These are phyloP conservation scores for Cardamine chenopodiifolia DNA, from an alignment of 345 rosid species.

Conservation along the genomic window DNA sequence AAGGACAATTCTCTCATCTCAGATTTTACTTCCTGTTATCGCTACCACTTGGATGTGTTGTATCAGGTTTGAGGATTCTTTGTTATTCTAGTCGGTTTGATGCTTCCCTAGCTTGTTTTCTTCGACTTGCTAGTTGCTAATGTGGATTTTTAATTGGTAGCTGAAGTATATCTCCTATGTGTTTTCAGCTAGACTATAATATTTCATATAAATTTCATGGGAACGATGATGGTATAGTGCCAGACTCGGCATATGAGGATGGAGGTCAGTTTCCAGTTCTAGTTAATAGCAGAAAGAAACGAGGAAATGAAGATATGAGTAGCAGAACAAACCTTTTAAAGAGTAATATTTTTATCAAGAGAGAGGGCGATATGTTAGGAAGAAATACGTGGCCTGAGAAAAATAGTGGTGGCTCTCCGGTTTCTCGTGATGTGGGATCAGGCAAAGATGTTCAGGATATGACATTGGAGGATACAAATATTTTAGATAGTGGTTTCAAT, in stretches of 20 bases:
- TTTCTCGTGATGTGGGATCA: slow-evolving; percentile 45
- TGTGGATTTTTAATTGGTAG: slow-evolving; percentile 9
- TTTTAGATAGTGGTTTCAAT: slow-evolving; percentile 50
- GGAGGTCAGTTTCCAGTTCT: slow-evolving; percentile 46
- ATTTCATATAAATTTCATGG: slow-evolving; percentile 56
- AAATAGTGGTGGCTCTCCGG: slow-evolving; percentile 48
- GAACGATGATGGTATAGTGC: slow-evolving; percentile 78
- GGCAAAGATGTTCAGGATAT: slow-evolving; percentile 49
- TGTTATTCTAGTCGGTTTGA: not conserved
- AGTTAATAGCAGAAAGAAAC: slow-evolving; percentile 52
- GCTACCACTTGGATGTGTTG: slow-evolving; percentile 10
- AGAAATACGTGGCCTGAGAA: slow-evolving; percentile 56
- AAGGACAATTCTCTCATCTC: not conserved
- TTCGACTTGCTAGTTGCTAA: not conserved
- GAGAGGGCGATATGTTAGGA: slow-evolving; percentile 53
- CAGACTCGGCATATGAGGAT: slow-evolving; percentile 49
- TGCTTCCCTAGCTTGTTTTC: slow-evolving; percentile 3
- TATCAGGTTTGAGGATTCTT: slow-evolving; percentile 4
- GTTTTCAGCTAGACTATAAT: slow-evolving; percentile 62
- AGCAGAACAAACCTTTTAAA: slow-evolving; percentile 27
- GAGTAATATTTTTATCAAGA: slow-evolving; percentile 43
- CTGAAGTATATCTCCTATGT: slow-evolving; percentile 18
- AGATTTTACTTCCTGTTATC: not conserved
- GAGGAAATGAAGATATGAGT: slow-evolving; percentile 47
- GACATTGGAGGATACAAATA: slow-evolving; percentile 49